phyloP scores from a whole-genome alignment of 2,329 filamentous ascomycete species.

The Talaromyces amestolkiae region DNA sequence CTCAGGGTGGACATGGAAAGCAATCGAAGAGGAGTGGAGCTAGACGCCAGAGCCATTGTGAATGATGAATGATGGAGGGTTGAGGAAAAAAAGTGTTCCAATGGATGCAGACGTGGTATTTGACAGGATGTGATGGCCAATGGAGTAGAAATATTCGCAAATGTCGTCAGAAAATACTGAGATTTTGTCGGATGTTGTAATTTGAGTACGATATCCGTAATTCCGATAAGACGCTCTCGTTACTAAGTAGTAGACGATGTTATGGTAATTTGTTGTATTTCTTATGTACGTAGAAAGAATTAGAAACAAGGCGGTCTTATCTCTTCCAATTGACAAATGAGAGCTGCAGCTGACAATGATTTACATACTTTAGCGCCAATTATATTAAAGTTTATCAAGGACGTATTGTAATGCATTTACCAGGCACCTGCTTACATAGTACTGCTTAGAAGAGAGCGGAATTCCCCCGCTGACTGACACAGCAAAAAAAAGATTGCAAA shows the following conservation, averaged over 20 bases:
- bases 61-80: background rate
- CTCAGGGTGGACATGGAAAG: background rate
- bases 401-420: background rate
- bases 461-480: background rate
- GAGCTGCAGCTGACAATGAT: background rate
- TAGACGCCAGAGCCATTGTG: background rate
- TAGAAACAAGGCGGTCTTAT: background rate
- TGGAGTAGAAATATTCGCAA: background rate
- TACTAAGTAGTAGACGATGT: too few species aligned
- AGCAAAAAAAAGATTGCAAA: background rate
- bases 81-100: background rate
- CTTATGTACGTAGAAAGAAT: background rate
- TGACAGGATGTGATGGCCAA: background rate
- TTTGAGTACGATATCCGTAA: background rate
- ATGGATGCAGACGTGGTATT: background rate
- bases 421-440: background rate
- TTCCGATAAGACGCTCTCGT: background rate
- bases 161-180: background rate
- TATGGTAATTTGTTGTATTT: background rate
- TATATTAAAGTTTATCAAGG: background rate
- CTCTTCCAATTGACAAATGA: background rate
- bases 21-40: constrained; percentile 8
- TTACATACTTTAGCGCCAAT: background rate
- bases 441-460: background rate
- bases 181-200: background rate